phyloP scores from a whole-genome alignment of 331 rosid genomes.

The Acacia concinna region DNA sequence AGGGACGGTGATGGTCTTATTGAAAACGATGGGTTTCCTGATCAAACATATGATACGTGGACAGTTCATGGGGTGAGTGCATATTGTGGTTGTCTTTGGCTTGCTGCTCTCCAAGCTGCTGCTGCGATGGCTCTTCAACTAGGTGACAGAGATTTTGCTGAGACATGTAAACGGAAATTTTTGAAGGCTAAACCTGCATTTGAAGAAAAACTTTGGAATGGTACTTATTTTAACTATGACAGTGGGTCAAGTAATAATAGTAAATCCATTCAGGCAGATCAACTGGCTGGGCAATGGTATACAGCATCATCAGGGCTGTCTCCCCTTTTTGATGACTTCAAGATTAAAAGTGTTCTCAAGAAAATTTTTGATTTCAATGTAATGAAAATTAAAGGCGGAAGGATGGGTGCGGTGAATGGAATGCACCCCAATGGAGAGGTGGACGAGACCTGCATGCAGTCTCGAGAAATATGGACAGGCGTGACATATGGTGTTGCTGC shows the following conservation, averaged over 20 bases:
- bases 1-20: slow-evolving; percentile 84
- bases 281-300: slow-evolving; percentile 98
- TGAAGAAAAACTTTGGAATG: slow-evolving; percentile 89
- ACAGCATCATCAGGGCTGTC: slow-evolving; percentile 94
- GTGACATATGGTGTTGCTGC: slow-evolving; percentile 97
- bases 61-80: slow-evolving; percentile 98
- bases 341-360: slow-evolving; percentile 74
- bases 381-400: slow-evolving; percentile 90
- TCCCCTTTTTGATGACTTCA: slow-evolving; percentile 76
- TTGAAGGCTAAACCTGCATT: slow-evolving; percentile 85
- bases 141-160: slow-evolving; percentile 86
- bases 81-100: slow-evolving; percentile 94
- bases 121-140: slow-evolving; percentile 92
- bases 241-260: slow-evolving; percentile 91
- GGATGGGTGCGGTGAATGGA: slow-evolving; percentile 98
- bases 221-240: slow-evolving; percentile 94
- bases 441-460: slow-evolving; percentile 99
- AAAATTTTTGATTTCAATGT: slow-evolving; percentile 91
- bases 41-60: slow-evolving; percentile 98
- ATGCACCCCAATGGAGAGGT: slow-evolving; percentile 95
- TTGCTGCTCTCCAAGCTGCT: slow-evolving; percentile 97
- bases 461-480: slow-evolving; percentile 97
- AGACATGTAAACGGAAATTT: slow-evolving; percentile 82
- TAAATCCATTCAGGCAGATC: slow-evolving; percentile 96
- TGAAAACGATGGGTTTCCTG: slow-evolving; percentile 96